These are phyloP conservation scores for Ganoderma lingzhi DNA, from an alignment of 1,284 basidiomycete genomes.

Conservation along the genomic window DNA sequence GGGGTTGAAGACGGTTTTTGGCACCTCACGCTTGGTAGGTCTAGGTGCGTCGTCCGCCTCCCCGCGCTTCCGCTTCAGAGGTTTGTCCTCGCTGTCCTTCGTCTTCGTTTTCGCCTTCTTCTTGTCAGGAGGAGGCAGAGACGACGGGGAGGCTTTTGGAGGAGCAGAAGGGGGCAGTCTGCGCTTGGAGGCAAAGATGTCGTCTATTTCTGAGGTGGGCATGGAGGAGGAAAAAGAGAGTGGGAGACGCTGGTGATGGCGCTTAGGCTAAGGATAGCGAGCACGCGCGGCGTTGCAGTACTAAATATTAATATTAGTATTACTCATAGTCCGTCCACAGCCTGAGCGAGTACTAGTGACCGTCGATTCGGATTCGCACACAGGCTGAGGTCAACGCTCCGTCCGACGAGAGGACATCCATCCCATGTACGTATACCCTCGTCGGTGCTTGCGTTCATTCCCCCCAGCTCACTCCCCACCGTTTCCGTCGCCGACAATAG, in stretches of 20 bases:
- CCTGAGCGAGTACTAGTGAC: not conserved
- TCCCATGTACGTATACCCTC: constrained; percentile 27
- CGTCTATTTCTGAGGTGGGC: constrained; percentile 74
- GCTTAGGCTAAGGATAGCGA: not conserved
- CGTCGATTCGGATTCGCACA: constrained; percentile 1
- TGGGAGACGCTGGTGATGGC: constrained; percentile 9
- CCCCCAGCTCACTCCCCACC: constrained; percentile 9
- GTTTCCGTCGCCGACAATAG: constrained; percentile 10
- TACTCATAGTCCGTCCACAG: not conserved
- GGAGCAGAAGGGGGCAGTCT: constrained; percentile 38
- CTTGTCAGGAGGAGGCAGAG: constrained; percentile 39
- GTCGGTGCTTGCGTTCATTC: not conserved
- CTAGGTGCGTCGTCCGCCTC: constrained; percentile 34
- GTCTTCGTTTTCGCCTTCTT: constrained; percentile 50
- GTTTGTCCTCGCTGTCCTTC: constrained; percentile 41
- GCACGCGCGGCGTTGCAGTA: constrained; percentile 3
- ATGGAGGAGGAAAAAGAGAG: constrained; percentile 31
- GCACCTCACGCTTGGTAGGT: constrained; percentile 51
- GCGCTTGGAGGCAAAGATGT: constrained; percentile 73
- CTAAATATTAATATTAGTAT: too few species aligned
- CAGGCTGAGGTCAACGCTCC: constrained; percentile 1
- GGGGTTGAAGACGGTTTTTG: constrained; percentile 70
- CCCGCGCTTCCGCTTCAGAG: constrained; percentile 30
- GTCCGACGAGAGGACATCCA: constrained; percentile 1
- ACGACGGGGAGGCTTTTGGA: constrained; percentile 37